These are phyloP conservation scores for Sporothrix pallida DNA, from an alignment of 2,329 filamentous ascomycete species.

Conservation along the genomic window DNA sequence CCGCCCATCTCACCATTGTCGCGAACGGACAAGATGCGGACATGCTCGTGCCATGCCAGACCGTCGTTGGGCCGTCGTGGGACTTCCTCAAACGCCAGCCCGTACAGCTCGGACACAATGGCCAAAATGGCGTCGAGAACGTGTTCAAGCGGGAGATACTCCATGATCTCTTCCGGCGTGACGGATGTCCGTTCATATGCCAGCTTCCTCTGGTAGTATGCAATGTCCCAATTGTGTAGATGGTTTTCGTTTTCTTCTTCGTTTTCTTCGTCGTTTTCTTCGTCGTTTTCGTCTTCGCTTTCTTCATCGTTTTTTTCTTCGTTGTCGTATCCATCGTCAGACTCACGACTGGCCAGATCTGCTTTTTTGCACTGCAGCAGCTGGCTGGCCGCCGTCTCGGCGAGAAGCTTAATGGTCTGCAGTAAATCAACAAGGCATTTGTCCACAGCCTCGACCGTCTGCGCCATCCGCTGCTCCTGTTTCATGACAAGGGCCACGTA, in stretches of 20 bases:
- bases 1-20: no score
- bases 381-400: neutral
- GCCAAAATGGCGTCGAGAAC: neutral
- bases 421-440: neutral
- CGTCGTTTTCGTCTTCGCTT: neutral
- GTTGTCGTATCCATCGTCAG: neutral
- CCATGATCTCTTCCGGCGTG: neutral
- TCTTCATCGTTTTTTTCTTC: neutral
- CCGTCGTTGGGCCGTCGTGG: neutral
- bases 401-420: neutral
- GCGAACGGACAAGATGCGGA: no score
- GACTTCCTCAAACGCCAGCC: neutral
- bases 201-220: constrained; percentile 3
- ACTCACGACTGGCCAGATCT: neutral
- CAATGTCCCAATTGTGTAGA: neutral
- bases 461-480: neutral
- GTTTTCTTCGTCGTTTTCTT: neutral
- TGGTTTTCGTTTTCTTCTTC: neutral
- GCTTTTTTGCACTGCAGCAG: constrained; percentile 10
- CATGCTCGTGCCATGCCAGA: no score
- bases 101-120: constrained; percentile 7
- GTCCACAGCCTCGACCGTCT: constrained; percentile 3
- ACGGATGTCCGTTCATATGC: constrained; percentile 1
- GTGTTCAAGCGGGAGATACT: constrained; percentile 2
- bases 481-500: constrained; percentile 5